These are phyloP conservation scores for Croton setiger DNA, from an alignment of 441 rosid species.

Conservation along the genomic window DNA sequence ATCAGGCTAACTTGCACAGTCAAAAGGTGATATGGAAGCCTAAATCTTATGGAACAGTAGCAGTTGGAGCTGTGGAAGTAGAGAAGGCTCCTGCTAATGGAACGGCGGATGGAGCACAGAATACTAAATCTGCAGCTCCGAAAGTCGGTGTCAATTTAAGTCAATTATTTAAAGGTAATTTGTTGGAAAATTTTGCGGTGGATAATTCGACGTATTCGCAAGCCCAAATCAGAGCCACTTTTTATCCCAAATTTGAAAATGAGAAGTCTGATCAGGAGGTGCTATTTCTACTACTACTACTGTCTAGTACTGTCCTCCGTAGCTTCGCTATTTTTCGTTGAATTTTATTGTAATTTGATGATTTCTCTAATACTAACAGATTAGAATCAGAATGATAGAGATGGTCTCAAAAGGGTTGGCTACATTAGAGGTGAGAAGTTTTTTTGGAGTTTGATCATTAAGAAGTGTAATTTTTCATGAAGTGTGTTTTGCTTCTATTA, in stretches of 20 bases:
- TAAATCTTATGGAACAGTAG: slow-evolving; percentile 51
- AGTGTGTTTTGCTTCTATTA: not conserved
- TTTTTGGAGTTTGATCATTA: slow-evolving; percentile 10
- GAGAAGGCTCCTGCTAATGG: slow-evolving; percentile 23
- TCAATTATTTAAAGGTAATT: slow-evolving; percentile 38
- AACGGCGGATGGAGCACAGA: slow-evolving; percentile 18
- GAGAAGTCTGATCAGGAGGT: slow-evolving; percentile 99
- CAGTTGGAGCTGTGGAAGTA: slow-evolving; percentile 20
- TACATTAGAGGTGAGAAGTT: slow-evolving; percentile 64
- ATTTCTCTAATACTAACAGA: slow-evolving; percentile 35
- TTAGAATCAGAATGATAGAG: slow-evolving; percentile 84
- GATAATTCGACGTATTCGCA: slow-evolving; percentile 57
- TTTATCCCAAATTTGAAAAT: slow-evolving; percentile 96
- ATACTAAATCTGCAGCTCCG: slow-evolving; percentile 19
- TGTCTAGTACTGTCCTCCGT: not conserved
- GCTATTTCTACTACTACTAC: not conserved
- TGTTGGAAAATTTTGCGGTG: slow-evolving; percentile 57
- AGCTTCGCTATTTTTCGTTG: not conserved
- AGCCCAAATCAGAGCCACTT: slow-evolving; percentile 90
- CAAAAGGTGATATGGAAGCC: slow-evolving; percentile 47
- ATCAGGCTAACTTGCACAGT: slow-evolving; percentile 17
- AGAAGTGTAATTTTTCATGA: not conserved
- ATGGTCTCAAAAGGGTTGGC: slow-evolving; percentile 81
- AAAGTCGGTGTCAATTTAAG: slow-evolving; percentile 38
- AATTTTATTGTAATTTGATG: not conserved